phyloP scores from a whole-genome alignment of 768 basidiomycete genomes.

The Lactarius hatsudake region DNA sequence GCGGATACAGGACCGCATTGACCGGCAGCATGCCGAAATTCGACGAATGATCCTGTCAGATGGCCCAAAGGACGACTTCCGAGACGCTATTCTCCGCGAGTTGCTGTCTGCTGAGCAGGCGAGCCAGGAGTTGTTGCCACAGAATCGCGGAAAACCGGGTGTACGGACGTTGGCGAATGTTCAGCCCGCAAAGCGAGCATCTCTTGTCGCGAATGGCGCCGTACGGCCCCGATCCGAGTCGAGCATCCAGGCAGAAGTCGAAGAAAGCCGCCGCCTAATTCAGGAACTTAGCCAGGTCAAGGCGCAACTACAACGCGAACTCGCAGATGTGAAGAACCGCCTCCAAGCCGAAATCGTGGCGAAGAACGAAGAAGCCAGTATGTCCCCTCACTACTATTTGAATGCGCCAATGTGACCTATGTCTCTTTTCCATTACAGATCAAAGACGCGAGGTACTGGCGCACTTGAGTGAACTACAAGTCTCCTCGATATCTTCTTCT shows the following conservation, averaged over 20 bases:
- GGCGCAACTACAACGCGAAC: conserved; percentile 56
- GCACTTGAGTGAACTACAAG: conserved; percentile 61
- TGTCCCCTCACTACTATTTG: conserved; percentile 18
- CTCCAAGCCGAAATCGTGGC: conserved; percentile 49
- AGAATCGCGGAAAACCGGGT: conserved; percentile 34
- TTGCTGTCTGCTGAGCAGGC: conserved; percentile 61
- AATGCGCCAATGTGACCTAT: background rate
- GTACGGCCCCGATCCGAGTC: conserved; percentile 39
- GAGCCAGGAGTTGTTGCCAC: conserved; percentile 47
- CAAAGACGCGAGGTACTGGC: conserved; percentile 57
- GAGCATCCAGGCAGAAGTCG: conserved; percentile 57
- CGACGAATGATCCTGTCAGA: conserved; percentile 59
- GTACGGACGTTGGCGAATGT: conserved; percentile 43
- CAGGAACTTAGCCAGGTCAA: conserved; percentile 56
- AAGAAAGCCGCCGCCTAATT: conserved; percentile 59
- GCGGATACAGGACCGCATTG: conserved; percentile 59
- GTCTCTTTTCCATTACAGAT: conserved; percentile 37
- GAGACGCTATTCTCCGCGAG: conserved; percentile 58
- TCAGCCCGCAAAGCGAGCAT: conserved; percentile 47
- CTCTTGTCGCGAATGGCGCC: conserved; percentile 34
- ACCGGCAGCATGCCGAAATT: conserved; percentile 69
- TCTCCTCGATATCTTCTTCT: conserved; percentile 54
- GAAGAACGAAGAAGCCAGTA: conserved; percentile 61
- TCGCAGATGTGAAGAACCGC: conserved; percentile 51
- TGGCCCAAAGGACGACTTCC: conserved; percentile 60